Conservation (phyloP, 129 eudicot species). For the sunflower (Helianthus annuus) region DNA sequence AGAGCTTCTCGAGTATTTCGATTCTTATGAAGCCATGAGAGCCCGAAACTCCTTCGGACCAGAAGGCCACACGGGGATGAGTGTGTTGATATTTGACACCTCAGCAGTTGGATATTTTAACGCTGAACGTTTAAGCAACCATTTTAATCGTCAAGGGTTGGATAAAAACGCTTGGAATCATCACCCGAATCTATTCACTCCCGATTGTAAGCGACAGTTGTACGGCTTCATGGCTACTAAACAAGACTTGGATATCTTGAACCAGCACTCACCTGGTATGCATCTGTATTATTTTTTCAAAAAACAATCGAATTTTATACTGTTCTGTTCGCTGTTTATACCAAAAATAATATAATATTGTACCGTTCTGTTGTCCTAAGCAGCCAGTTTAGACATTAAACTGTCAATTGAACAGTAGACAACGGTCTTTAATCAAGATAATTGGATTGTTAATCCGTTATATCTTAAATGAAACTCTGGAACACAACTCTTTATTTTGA, state of each 20-base stretch:
- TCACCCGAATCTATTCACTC: slow-evolving; percentile 27
- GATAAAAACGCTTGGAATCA: slow-evolving; percentile 67
- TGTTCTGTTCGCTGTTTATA: neutral
- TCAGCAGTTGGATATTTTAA: slow-evolving; percentile 71
- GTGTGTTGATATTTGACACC: slow-evolving; percentile 74
- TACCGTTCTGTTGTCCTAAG: neutral
- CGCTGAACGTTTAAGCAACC: slow-evolving; percentile 78
- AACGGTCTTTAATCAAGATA: neutral
- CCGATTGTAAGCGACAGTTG: slow-evolving; percentile 68
- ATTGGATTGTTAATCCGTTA: neutral
- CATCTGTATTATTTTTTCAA: neutral
- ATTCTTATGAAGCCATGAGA: slow-evolving; percentile 56
- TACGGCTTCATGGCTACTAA: slow-evolving; percentile 76
- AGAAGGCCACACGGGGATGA: slow-evolving; percentile 89
- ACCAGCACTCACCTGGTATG: slow-evolving; percentile 75
- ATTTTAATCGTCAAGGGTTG: slow-evolving; percentile 50
- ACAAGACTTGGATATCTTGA: slow-evolving; percentile 61
- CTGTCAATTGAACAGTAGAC: neutral
- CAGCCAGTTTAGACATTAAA: neutral
- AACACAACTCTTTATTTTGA: no score
- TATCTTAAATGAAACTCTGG: neutral
- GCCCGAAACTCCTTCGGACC: slow-evolving; percentile 87
- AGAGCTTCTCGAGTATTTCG: slow-evolving; percentile 80
- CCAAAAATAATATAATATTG: neutral
- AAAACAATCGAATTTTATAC: neutral